Percentiles rank a stretch among this genome's conserved stretches.
Evolutionary conservation across 768 basidiomycete genomes (phyloP).

Genomic region (Trametes villosa): DNA sequence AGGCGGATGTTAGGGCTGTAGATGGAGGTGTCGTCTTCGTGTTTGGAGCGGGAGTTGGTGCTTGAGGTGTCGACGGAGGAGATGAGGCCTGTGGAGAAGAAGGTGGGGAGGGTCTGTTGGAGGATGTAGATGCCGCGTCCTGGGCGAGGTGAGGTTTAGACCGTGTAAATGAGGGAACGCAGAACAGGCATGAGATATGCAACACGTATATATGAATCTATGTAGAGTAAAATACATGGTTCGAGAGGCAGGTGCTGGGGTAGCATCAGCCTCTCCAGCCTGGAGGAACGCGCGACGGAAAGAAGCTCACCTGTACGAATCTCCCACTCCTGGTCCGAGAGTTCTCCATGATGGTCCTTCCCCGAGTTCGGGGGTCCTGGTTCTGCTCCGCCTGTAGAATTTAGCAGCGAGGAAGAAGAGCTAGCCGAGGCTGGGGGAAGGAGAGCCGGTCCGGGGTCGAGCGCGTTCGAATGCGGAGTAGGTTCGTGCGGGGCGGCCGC

Average conservation of each 20-base stretch:
- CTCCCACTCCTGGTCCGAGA: slow-evolving; percentile 80
- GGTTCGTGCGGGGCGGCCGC: neutral
- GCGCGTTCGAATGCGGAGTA: neutral
- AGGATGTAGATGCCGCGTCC: slow-evolving; percentile 74
- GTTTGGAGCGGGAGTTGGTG: slow-evolving; percentile 35
- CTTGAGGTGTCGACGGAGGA: slow-evolving; percentile 52
- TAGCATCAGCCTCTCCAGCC: slow-evolving; percentile 36
- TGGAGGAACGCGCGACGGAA: slow-evolving; percentile 11
- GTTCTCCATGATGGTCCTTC: slow-evolving; percentile 22
- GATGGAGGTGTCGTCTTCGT: slow-evolving; percentile 44
- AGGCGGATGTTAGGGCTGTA: slow-evolving; percentile 70
- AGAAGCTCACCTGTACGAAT: slow-evolving; percentile 64
- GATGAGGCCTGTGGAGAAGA: slow-evolving; percentile 71
- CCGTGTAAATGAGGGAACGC: no score
- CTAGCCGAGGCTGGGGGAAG: neutral
- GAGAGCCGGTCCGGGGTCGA: neutral
- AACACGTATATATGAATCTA: neutral
- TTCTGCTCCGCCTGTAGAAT: no score
- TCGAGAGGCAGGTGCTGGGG: slow-evolving; percentile 17
- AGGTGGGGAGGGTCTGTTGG: slow-evolving; percentile 69
- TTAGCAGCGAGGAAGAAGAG: neutral
- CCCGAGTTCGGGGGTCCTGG: neutral
- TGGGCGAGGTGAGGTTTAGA: slow-evolving; percentile 36
- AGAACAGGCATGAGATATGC: neutral
- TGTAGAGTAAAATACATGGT: slow-evolving; percentile 8